Percentiles rank a stretch among this genome's conserved stretches.
Evolutionary conservation across 2,329 filamentous ascomycete species (phyloP).

Genomic region (Ilyonectria sp.): DNA sequence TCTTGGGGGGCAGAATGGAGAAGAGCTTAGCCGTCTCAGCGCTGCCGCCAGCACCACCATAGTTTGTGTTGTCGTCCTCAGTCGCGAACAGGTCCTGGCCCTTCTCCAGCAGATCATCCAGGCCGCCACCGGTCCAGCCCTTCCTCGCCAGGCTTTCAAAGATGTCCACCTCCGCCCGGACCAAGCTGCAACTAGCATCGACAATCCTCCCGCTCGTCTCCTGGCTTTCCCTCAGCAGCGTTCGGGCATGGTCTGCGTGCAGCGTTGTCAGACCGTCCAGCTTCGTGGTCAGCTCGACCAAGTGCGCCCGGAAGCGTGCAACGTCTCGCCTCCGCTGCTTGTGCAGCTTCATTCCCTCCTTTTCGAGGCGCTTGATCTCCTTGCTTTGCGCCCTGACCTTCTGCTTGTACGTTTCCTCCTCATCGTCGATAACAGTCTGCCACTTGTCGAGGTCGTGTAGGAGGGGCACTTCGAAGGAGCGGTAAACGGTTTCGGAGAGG

Average conservation of each 20-base stretch:
- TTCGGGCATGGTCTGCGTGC: constrained; percentile 73
- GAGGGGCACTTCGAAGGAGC: constrained; percentile 77
- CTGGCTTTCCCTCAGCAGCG: constrained; percentile 74
- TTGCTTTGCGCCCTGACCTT: constrained; percentile 68
- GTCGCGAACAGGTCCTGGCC: constrained; percentile 73
- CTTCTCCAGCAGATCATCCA: constrained; percentile 76
- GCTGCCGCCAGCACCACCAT: constrained; percentile 52
- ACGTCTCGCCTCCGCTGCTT: constrained; percentile 73
- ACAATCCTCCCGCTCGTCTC: constrained; percentile 75
- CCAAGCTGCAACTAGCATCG: constrained; percentile 76
- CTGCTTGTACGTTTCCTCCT: constrained; percentile 72
- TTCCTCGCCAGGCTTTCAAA: constrained; percentile 78
- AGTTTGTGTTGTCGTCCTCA: constrained; percentile 53
- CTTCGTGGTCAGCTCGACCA: constrained; percentile 74
- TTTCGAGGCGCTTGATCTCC: constrained; percentile 76
- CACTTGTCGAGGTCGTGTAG: constrained; percentile 79
- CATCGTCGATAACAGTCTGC: constrained; percentile 75
- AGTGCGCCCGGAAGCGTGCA: constrained; percentile 72
- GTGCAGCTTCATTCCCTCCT: constrained; percentile 75
- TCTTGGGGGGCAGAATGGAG: constrained; percentile 75
- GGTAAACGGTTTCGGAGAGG: constrained; percentile 77
- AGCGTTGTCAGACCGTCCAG: constrained; percentile 74
- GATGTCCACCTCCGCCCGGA: constrained; percentile 79
- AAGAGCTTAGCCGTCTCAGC: constrained; percentile 67
- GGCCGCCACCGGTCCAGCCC: constrained; percentile 76